Evolutionary conservation across 2,329 filamentous ascomycete species (phyloP).

Genomic region (Cercospora canescens): DNA sequence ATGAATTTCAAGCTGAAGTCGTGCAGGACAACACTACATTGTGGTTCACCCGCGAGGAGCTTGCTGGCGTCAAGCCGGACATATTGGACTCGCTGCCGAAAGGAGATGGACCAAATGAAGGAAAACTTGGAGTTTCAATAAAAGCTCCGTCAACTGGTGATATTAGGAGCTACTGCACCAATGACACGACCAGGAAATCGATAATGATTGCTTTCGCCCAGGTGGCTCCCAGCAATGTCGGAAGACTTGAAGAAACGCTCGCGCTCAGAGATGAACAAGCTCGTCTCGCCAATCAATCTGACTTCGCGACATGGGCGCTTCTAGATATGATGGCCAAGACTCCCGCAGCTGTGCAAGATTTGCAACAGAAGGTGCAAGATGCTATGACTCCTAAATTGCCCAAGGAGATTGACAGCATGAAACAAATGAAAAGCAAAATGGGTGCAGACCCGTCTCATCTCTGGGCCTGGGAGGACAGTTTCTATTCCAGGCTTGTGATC

Average conservation of each 20-base stretch:
- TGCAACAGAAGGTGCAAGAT: constrained; percentile 46
- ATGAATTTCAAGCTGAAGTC: constrained; percentile 71
- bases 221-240: constrained; percentile 70
- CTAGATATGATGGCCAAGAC: constrained; percentile 82
- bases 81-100: constrained; percentile 65
- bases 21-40: constrained; percentile 75
- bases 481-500: constrained; percentile 58
- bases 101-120: constrained; percentile 68
- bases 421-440: constrained; percentile 1
- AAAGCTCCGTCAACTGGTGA: constrained; percentile 70
- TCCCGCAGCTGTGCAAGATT: constrained; percentile 66
- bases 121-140: constrained; percentile 66
- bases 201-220: constrained; percentile 73
- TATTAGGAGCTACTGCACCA: constrained; percentile 69
- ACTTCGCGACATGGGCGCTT: constrained; percentile 72
- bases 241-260: constrained; percentile 70
- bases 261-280: constrained; percentile 74
- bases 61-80: constrained; percentile 73
- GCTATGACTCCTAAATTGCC: background rate
- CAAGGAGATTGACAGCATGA: background rate
- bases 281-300: constrained; percentile 70
- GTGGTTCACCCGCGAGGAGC: constrained; percentile 71
- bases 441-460: constrained; percentile 1
- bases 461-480: background rate
- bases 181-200: constrained; percentile 65